phyloP scores from a whole-genome alignment of 306 rosid species.

The Quercus mongolica region DNA sequence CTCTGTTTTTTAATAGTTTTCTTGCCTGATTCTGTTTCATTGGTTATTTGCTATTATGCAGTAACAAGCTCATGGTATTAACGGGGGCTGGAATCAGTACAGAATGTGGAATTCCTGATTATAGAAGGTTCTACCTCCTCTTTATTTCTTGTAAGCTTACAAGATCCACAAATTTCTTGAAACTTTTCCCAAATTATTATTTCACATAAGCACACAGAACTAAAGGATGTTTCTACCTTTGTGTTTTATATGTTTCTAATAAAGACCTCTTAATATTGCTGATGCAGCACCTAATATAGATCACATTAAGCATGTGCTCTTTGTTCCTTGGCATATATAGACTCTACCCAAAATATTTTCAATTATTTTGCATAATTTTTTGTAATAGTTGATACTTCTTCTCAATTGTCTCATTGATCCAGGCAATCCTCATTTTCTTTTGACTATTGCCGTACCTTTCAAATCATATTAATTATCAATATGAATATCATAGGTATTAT shows the following conservation, averaged over 20 bases:
- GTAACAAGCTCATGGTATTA: slow-evolving; percentile 67
- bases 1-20: not conserved
- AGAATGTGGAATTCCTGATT: slow-evolving; percentile 94
- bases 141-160: not conserved
- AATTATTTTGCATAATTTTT: not conserved
- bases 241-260: not conserved
- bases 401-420: not conserved
- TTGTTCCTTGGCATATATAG: not conserved
- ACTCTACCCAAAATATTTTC: not conserved
- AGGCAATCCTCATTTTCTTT: not conserved
- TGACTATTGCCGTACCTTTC: not conserved
- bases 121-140: slow-evolving; percentile 63
- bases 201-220: not conserved
- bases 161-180: not conserved
- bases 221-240: not conserved
- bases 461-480: not conserved
- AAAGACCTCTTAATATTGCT: too few species aligned
- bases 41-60: slow-evolving; percentile 29
- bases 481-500: not conserved
- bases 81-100: slow-evolving; percentile 96
- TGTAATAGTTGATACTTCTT: not conserved
- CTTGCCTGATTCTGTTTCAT: slow-evolving; percentile 15
- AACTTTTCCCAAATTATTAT: not conserved
- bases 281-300: not conserved
- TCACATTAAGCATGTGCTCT: not conserved